Conservation (phyloP, 169 alveolate species). For the Neospora caninum region DNA sequence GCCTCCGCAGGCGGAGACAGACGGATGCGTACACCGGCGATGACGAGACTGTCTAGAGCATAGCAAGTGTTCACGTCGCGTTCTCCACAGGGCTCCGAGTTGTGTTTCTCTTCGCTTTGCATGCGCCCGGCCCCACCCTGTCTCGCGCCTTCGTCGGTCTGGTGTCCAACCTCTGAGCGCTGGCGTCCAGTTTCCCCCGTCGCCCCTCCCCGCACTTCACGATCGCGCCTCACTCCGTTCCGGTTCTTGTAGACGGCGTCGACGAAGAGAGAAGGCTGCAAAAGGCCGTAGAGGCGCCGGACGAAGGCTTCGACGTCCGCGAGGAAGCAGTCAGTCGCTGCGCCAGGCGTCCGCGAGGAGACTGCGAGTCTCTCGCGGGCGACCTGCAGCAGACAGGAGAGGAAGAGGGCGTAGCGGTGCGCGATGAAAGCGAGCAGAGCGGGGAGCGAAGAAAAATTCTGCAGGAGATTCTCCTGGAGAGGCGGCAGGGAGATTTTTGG, state of each 20-base stretch:
- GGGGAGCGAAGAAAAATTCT: background rate
- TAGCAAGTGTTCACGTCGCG: background rate
- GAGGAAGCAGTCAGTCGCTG: background rate
- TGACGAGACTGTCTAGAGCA: background rate
- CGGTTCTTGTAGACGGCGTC: conserved; percentile 23
- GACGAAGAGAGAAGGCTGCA: conserved; percentile 41
- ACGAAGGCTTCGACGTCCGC: conserved; percentile 19
- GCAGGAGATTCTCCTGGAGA: background rate
- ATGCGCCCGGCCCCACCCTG: no score
- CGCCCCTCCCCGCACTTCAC: background rate
- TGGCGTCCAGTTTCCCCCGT: background rate
- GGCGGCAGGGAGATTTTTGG: background rate
- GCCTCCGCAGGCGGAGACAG: background rate
- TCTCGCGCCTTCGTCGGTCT: no score
- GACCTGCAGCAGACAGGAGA: conserved; percentile 15
- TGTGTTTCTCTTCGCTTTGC: no score
- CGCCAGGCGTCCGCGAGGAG: background rate
- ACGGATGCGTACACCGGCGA: background rate
- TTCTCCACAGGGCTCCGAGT: no score
- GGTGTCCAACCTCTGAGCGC: background rate
- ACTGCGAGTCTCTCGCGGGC: conserved; percentile 20
- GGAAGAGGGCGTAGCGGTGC: conserved; percentile 38
- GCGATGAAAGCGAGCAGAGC: conserved; percentile 14
- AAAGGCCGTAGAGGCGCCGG: background rate
- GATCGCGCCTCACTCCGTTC: background rate